Evolutionary conservation across 2,329 filamentous ascomycete genomes (phyloP).

Genomic region (Penicillium janthinellum): DNA sequence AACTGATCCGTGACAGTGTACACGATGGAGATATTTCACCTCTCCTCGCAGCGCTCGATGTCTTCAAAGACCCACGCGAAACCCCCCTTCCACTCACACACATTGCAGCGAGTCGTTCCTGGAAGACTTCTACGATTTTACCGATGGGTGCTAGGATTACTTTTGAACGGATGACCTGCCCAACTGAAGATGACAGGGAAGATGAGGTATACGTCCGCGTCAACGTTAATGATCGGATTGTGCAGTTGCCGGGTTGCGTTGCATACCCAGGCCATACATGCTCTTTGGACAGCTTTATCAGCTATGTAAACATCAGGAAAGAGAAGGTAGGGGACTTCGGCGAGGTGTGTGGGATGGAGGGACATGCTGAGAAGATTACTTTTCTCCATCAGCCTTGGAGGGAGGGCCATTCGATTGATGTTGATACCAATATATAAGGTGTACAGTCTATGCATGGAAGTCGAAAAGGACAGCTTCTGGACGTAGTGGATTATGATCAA

Average conservation of each 20-base stretch:
- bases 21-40: not conserved
- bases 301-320: slow-evolving; percentile 44
- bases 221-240: slow-evolving; percentile 60
- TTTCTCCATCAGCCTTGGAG: slow-evolving; percentile 51
- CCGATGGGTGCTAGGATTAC: slow-evolving; percentile 61
- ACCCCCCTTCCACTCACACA: not conserved
- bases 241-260: slow-evolving; percentile 47
- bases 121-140: slow-evolving; percentile 58
- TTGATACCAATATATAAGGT: not conserved
- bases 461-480: not conserved
- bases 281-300: slow-evolving; percentile 48
- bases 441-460: not conserved
- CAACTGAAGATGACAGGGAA: slow-evolving; percentile 16
- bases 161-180: slow-evolving; percentile 56
- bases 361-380: slow-evolving; percentile 46
- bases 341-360: slow-evolving; percentile 50
- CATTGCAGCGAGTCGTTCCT: slow-evolving; percentile 30
- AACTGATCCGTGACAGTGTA: slow-evolving; percentile 27
- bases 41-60: not conserved
- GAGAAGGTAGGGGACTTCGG: slow-evolving; percentile 51
- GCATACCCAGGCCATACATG: slow-evolving; percentile 50
- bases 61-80: not conserved
- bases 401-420: not conserved
- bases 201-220: slow-evolving; percentile 50
- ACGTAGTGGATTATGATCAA: not conserved